Evolutionary conservation across 73 alveolate genomes (phyloP).

Genomic region (Effrenium voratum): DNA sequence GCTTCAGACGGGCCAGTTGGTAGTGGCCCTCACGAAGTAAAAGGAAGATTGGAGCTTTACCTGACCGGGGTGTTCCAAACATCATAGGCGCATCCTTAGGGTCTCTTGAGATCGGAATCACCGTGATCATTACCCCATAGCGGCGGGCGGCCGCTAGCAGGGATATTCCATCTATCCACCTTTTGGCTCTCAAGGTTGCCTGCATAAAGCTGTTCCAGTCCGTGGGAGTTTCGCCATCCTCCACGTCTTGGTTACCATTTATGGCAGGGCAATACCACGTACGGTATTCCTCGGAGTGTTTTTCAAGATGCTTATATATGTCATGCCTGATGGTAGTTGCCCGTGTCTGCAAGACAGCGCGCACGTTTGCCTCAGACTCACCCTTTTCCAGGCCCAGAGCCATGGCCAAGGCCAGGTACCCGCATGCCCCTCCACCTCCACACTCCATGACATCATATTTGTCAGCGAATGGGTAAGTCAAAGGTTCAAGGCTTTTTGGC

Average conservation of each 20-base stretch:
- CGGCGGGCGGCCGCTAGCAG: constrained; percentile 4
- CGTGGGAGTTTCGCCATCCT: not conserved
- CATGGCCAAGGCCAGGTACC: constrained; percentile 22
- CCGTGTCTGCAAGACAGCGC: not conserved
- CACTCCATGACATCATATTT: not conserved
- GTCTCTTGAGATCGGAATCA: not conserved
- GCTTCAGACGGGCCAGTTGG: constrained; percentile 5
- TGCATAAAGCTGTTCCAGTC: not conserved
- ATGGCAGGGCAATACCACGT: not conserved
- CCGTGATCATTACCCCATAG: not conserved
- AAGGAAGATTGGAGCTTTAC: constrained; percentile 2
- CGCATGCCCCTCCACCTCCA: constrained; percentile 3
- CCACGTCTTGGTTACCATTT: not conserved
- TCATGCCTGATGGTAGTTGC: constrained; percentile 22
- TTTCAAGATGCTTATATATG: not conserved
- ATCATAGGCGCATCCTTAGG: not conserved
- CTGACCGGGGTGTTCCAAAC: constrained; percentile 9
- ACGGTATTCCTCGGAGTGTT: not conserved
- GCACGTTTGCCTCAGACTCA: no score
- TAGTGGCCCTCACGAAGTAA: not conserved
- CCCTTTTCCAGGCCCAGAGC: constrained; percentile 15
- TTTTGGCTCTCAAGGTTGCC: not conserved
- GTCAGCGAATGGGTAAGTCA: not conserved
- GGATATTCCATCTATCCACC: constrained; percentile 39
- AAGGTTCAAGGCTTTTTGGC: not conserved